phyloP scores from a whole-genome alignment of 2,329 filamentous ascomycete species.

The Cladorrhinum sp. region DNA sequence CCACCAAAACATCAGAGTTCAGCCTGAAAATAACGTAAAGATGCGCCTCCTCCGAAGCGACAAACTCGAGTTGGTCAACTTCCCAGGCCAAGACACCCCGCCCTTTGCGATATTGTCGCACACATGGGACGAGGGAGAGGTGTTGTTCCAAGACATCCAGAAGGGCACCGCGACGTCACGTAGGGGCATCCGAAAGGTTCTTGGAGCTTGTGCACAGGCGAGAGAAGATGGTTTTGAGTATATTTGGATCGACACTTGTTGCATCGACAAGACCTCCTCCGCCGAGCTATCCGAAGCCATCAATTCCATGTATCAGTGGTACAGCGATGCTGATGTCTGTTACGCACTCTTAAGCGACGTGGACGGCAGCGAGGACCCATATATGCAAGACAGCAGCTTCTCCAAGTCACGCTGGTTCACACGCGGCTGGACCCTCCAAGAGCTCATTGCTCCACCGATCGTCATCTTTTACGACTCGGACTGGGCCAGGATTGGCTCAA shows the following conservation, averaged over 20 bases:
- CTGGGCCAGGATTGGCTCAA: constrained; percentile 15
- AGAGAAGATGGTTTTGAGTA: constrained; percentile 17
- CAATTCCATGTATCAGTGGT: constrained; percentile 27
- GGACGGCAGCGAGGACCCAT: neutral
- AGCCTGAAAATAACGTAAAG: neutral
- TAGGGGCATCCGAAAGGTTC: constrained; percentile 3
- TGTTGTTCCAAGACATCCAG: constrained; percentile 16
- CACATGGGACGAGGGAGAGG: constrained; percentile 18
- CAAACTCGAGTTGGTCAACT: neutral
- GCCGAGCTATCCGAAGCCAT: constrained; percentile 27
- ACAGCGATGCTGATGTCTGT: constrained; percentile 21
- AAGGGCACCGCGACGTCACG: constrained; percentile 3
- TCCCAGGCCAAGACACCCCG: neutral
- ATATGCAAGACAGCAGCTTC: neutral
- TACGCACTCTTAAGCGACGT: constrained; percentile 25
- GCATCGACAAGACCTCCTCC: constrained; percentile 28
- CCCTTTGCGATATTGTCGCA: constrained; percentile 26
- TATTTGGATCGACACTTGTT: constrained; percentile 30
- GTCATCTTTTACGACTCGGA: constrained; percentile 21
- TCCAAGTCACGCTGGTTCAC: constrained; percentile 15
- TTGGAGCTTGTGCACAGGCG: constrained; percentile 6
- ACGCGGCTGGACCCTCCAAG: constrained; percentile 19
- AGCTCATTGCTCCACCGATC: constrained; percentile 10
- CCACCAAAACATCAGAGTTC: neutral
- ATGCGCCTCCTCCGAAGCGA: neutral